Conservation (phyloP, 148 eudicot genomes). For the Limonium bicolor region DNA sequence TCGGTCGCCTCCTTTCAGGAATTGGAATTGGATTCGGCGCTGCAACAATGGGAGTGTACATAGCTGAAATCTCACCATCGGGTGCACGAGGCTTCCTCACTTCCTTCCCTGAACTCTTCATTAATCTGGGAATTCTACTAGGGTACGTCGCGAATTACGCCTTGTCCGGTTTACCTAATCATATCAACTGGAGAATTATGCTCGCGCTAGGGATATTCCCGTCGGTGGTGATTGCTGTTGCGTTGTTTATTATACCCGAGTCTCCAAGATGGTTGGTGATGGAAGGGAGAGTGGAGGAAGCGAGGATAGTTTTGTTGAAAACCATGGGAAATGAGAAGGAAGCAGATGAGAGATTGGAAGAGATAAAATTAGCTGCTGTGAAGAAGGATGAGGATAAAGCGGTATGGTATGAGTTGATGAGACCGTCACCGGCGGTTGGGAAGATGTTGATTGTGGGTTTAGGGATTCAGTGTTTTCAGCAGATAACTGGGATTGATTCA, state of each 20-base stretch:
- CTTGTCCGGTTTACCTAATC: conserved; percentile 51
- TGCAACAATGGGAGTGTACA: conserved; percentile 80
- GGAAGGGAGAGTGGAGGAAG: conserved; percentile 64
- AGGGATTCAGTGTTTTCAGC: conserved; percentile 85
- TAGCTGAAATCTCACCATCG: conserved; percentile 79
- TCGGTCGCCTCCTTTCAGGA: conserved; percentile 67
- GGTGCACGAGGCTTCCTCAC: conserved; percentile 65
- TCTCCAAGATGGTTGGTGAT: conserved; percentile 91
- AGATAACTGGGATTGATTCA: conserved; percentile 77
- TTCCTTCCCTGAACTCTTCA: conserved; percentile 83
- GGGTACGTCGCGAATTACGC: conserved; percentile 77
- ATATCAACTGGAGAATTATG: conserved; percentile 77
- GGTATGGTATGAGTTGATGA: conserved; percentile 52
- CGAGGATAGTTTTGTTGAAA: conserved; percentile 39
- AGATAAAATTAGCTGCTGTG: conserved; percentile 55
- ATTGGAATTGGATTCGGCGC: conserved; percentile 79
- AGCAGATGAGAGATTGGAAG: conserved; percentile 61
- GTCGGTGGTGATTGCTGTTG: conserved; percentile 49
- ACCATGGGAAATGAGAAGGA: conserved; percentile 41
- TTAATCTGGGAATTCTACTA: conserved; percentile 67
- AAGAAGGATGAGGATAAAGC: conserved; percentile 29
- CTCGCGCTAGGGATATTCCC: conserved; percentile 80
- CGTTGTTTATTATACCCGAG: conserved; percentile 73
- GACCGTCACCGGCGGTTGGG: conserved; percentile 47
- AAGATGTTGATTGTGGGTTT: conserved; percentile 64